phyloP scores from a whole-genome alignment of 2,329 filamentous ascomycete species.

The Pseudocercospora pini-densiflorae region DNA sequence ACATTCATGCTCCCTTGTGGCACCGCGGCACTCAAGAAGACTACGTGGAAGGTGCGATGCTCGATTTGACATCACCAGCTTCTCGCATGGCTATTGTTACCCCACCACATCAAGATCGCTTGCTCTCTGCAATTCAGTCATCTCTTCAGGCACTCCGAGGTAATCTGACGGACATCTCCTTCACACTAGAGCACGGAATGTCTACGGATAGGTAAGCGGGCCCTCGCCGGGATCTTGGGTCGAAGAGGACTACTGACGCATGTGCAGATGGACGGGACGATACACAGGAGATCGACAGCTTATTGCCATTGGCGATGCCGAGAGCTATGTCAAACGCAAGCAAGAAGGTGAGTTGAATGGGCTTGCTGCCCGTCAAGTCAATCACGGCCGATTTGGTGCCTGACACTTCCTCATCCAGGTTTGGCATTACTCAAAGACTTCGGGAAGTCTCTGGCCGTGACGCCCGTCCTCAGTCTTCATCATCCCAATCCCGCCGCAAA shows the following conservation, averaged over 20 bases:
- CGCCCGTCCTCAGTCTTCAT: conserved; percentile 16
- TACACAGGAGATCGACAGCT: conserved; percentile 21
- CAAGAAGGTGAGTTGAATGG: conserved; percentile 8
- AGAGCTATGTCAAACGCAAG: conserved; percentile 23
- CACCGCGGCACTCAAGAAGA: conserved; percentile 23
- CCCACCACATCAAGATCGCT: conserved; percentile 23
- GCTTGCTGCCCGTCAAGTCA: neutral
- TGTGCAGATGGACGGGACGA: conserved; percentile 17
- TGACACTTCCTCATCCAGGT: neutral
- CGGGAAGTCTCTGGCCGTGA: conserved; percentile 8
- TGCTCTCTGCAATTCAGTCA: conserved; percentile 24
- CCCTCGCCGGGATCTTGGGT: neutral
- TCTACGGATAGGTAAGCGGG: conserved; percentile 15
- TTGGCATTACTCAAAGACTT: conserved; percentile 20
- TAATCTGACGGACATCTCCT: conserved; percentile 15
- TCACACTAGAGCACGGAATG: conserved; percentile 24
- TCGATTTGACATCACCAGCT: conserved; percentile 29
- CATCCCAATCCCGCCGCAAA: conserved; percentile 13
- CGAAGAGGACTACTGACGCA: neutral
- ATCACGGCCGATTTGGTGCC: neutral
- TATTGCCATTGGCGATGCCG: conserved; percentile 19
- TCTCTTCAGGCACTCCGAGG: conserved; percentile 22
- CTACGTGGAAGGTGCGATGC: conserved; percentile 29
- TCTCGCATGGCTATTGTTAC: conserved; percentile 25
- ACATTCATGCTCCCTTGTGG: conserved; percentile 27